These are phyloP conservation scores for Powellomyces hirtus DNA, from an alignment of 192 early-diverging fungal species.

Conservation along the genomic window DNA sequence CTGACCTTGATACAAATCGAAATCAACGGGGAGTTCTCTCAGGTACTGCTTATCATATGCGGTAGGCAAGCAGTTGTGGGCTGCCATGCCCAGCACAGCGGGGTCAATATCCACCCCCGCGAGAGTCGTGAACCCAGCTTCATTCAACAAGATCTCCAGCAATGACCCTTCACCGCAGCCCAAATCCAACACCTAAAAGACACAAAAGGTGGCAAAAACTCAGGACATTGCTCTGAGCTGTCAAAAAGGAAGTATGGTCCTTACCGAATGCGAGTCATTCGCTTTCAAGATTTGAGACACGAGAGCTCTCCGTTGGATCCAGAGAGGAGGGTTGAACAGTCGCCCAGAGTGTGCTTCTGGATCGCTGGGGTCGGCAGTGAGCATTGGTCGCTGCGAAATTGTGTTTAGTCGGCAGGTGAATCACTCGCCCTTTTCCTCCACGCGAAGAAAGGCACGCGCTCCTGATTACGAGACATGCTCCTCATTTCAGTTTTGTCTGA, in stretches of 20 bases:
- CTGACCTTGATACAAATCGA: conserved; percentile 68
- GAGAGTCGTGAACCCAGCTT: conserved; percentile 57
- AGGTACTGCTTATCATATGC: conserved; percentile 55
- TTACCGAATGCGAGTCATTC: conserved; percentile 50
- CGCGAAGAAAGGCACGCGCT: too few species aligned
- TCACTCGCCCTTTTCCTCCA: too few species aligned
- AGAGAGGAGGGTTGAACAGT: conserved; percentile 62
- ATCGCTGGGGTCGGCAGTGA: too few species aligned
- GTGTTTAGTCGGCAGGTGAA: too few species aligned
- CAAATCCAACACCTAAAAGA: conserved; percentile 69
- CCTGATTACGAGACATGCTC: too few species aligned
- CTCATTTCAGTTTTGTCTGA: too few species aligned
- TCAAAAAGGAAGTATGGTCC: not conserved
- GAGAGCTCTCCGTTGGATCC: conserved; percentile 77
- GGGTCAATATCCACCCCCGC: conserved; percentile 71
- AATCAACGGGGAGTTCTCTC: conserved; percentile 55
- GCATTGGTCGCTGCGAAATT: too few species aligned
- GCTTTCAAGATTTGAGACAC: conserved; percentile 53
- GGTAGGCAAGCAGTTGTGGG: conserved; percentile 56
- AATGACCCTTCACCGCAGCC: conserved; percentile 86
- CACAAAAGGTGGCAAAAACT: not conserved
- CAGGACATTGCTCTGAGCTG: not conserved
- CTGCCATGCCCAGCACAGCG: conserved; percentile 42
- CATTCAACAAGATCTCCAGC: conserved; percentile 62
- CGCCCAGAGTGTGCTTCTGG: too few species aligned